Evolutionary conservation across 1,284 basidiomycete species (phyloP).

Genomic region (Earliella scabrosa): DNA sequence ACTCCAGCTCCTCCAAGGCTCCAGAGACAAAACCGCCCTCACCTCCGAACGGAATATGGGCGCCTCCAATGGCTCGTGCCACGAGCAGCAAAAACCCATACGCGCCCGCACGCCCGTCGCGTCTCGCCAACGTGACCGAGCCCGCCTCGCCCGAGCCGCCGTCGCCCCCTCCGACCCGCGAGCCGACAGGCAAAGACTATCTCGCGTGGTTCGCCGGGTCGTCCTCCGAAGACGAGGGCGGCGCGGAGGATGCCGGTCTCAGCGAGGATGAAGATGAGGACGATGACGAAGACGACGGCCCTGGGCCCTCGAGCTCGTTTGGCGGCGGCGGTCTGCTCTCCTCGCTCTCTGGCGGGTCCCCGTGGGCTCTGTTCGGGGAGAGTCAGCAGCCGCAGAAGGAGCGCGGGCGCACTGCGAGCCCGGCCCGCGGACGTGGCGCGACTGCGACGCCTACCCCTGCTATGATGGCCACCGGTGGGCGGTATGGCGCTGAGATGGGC

Average conservation of each 20-base stretch:
- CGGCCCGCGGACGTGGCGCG: slow-evolving; percentile 13
- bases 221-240: slow-evolving; percentile 22
- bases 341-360: slow-evolving; percentile 19
- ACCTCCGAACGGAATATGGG: slow-evolving; percentile 16
- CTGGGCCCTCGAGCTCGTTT: slow-evolving; percentile 1
- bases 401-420: slow-evolving; percentile 13
- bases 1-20: neutral
- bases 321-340: slow-evolving; percentile 9
- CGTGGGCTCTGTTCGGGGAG: slow-evolving; percentile 22
- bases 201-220: slow-evolving; percentile 24
- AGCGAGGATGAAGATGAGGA: slow-evolving; percentile 21
- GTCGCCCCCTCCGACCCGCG: slow-evolving; percentile 12
- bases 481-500: neutral
- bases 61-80: slow-evolving; percentile 12
- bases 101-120: slow-evolving; percentile 20
- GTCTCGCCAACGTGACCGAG: slow-evolving; percentile 21
- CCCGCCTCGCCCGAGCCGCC: slow-evolving; percentile 23
- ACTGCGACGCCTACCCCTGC: slow-evolving; percentile 13
- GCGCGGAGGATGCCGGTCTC: slow-evolving; percentile 1
- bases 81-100: slow-evolving; percentile 18
- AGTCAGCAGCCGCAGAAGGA: slow-evolving; percentile 9
- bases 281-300: slow-evolving; percentile 12
- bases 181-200: slow-evolving; percentile 19
- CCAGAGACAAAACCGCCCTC: slow-evolving; percentile 10
- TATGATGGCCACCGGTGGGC: slow-evolving; percentile 6